phyloP scores from a whole-genome alignment of 1,139 yeast genomes.

The Taphrina communis region DNA sequence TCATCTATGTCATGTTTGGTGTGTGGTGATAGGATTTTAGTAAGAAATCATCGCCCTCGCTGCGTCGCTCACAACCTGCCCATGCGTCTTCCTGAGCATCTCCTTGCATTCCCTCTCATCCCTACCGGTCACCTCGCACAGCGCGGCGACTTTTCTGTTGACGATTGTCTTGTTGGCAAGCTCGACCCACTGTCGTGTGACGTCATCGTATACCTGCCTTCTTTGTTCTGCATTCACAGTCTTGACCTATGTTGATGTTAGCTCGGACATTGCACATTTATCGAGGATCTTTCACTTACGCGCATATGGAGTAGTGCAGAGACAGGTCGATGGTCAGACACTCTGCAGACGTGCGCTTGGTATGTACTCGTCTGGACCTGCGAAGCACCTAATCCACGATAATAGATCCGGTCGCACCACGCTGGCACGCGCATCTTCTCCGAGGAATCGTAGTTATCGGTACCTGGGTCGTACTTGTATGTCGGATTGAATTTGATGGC shows the following conservation, averaged over 20 bases:
- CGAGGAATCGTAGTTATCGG: constrained; percentile 75
- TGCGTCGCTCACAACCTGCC: constrained; percentile 32
- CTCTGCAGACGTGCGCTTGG: constrained; percentile 54
- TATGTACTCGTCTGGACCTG: constrained; percentile 48
- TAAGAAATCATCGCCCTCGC: constrained; percentile 26
- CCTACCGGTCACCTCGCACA: constrained; percentile 21
- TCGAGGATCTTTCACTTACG: constrained; percentile 52
- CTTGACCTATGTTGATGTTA: constrained; percentile 20
- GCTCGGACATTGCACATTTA: neutral
- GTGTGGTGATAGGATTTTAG: neutral
- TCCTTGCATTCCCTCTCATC: constrained; percentile 24
- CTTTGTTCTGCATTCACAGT: constrained; percentile 32
- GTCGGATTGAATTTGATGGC: constrained; percentile 79
- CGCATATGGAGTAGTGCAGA: constrained; percentile 72
- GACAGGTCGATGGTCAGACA: constrained; percentile 93
- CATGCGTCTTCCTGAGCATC: constrained; percentile 21
- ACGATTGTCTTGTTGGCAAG: constrained; percentile 37
- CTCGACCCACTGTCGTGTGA: constrained; percentile 38
- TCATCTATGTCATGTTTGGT: too few relatives aligned
- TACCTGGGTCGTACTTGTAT: constrained; percentile 87
- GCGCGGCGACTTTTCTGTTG: constrained; percentile 5
- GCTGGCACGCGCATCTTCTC: constrained; percentile 95
- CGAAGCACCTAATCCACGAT: constrained; percentile 56
- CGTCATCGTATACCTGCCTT: constrained; percentile 27
- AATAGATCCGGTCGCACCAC: constrained; percentile 92